These are phyloP conservation scores for Termitomyces bulborhizus DNA, from an alignment of 768 basidiomycete species.

Conservation along the genomic window DNA sequence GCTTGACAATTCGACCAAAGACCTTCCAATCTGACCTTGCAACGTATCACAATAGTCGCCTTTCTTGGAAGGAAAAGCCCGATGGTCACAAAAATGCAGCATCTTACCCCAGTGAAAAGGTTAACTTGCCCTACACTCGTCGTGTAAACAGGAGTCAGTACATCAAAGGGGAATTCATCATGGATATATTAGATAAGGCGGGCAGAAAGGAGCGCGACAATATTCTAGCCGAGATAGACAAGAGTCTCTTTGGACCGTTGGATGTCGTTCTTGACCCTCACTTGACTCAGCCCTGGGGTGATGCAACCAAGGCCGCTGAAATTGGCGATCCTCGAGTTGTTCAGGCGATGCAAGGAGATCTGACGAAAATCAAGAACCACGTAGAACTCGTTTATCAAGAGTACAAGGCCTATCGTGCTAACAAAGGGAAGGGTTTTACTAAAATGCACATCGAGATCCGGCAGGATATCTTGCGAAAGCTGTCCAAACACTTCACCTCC, in stretches of 20 bases:
- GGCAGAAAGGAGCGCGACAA: slow-evolving; percentile 10
- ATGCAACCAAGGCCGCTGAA: slow-evolving; percentile 20
- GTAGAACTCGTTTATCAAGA: slow-evolving; percentile 26
- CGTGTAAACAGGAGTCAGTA: slow-evolving; percentile 9
- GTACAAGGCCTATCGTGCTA: slow-evolving; percentile 12
- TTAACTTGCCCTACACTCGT: slow-evolving; percentile 8
- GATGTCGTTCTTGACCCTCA: slow-evolving; percentile 15
- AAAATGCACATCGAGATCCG: slow-evolving; percentile 33
- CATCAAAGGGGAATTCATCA: slow-evolving; percentile 20
- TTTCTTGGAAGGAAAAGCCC: slow-evolving; percentile 18
- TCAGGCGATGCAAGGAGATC: slow-evolving; percentile 23
- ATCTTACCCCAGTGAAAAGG: not conserved
- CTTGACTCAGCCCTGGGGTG: slow-evolving; percentile 30
- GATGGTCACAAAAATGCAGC: slow-evolving; percentile 2
- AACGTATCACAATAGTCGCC: not conserved
- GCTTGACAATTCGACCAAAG: slow-evolving; percentile 33
- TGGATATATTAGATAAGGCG: slow-evolving; percentile 19
- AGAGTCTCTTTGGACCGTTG: slow-evolving; percentile 13
- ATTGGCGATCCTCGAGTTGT: slow-evolving; percentile 12
- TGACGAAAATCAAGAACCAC: slow-evolving; percentile 31
- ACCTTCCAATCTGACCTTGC: slow-evolving; percentile 18
- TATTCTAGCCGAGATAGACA: slow-evolving; percentile 10
- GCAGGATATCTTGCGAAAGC: slow-evolving; percentile 39
- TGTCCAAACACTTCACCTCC: slow-evolving; percentile 35
- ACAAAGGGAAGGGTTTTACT: slow-evolving; percentile 26